These are phyloP conservation scores for Verticillium longisporum DNA, from an alignment of 2,329 filamentous ascomycete genomes.

Conservation along the genomic window DNA sequence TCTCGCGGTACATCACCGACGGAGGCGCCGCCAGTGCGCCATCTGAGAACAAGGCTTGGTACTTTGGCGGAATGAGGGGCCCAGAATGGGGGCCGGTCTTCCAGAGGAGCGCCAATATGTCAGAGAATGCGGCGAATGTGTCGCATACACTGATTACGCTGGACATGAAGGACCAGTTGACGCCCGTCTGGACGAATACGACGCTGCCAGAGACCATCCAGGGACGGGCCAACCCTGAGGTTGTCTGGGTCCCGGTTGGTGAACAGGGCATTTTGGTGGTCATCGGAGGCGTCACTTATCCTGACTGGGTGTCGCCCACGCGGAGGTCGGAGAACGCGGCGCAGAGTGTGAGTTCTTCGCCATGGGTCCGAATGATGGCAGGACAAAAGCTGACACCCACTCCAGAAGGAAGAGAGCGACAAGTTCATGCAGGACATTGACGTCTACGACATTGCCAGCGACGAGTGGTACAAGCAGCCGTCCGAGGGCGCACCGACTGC, in stretches of 20 bases:
- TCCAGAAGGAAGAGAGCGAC: conserved; percentile 56
- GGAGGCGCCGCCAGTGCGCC: conserved; percentile 59
- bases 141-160: conserved; percentile 54
- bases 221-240: conserved; percentile 55
- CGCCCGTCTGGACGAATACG: conserved; percentile 49
- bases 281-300: conserved; percentile 65
- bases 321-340: conserved; percentile 22
- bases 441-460: conserved; percentile 66
- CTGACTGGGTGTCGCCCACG: conserved; percentile 33
- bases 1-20: conserved; percentile 58
- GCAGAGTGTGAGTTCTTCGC: conserved; percentile 29
- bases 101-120: conserved; percentile 21
- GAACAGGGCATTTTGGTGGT: conserved; percentile 69
- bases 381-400: neutral
- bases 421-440: conserved; percentile 67
- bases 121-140: conserved; percentile 31
- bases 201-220: conserved; percentile 42
- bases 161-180: conserved; percentile 45
- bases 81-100: conserved; percentile 42
- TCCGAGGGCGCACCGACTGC: conserved; percentile 54
- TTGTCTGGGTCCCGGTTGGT: conserved; percentile 74
- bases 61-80: conserved; percentile 59
- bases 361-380: too few species aligned
- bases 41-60: conserved; percentile 65
- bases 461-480: conserved; percentile 62